These are phyloP conservation scores for Eucalyptus brandiana DNA, from an alignment of 345 rosid species.

Conservation along the genomic window DNA sequence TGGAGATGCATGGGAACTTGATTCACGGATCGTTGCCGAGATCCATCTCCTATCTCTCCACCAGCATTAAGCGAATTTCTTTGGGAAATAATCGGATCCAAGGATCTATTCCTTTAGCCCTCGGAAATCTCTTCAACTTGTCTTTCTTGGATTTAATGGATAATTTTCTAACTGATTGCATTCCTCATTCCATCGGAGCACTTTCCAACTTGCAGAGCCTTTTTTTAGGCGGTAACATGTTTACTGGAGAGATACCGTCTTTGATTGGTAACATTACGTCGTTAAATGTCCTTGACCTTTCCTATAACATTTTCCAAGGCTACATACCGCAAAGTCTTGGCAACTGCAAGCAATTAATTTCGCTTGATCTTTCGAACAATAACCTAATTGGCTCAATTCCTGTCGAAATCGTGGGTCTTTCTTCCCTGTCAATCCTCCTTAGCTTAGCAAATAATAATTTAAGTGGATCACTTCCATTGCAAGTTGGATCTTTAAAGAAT, in stretches of 20 bases:
- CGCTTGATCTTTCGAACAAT: not conserved
- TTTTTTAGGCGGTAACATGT: rapidly evolving
- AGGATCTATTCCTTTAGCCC: not conserved
- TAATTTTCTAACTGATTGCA: not conserved
- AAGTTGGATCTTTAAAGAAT: not conserved
- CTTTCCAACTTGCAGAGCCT: rapidly evolving
- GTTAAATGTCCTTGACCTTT: rapidly evolving
- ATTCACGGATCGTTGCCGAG: not conserved
- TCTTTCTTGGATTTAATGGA: rapidly evolving
- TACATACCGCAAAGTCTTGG: not conserved
- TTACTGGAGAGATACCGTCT: not conserved
- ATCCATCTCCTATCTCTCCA: not conserved
- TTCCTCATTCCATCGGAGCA: not conserved
- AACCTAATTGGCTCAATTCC: not conserved
- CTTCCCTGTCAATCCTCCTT: not conserved
- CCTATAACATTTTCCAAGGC: not conserved
- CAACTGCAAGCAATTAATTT: not conserved
- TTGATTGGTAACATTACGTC: not conserved
- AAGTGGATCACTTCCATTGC: not conserved
- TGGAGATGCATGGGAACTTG: rapidly evolving
- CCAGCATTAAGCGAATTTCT: not conserved
- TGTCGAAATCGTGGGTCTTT: not conserved
- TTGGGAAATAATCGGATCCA: rapidly evolving
- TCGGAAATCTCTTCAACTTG: not conserved
- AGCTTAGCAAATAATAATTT: not conserved